Evolutionary conservation across 768 basidiomycete species (phyloP).

Genomic region (Naganishia friedmannii): DNA sequence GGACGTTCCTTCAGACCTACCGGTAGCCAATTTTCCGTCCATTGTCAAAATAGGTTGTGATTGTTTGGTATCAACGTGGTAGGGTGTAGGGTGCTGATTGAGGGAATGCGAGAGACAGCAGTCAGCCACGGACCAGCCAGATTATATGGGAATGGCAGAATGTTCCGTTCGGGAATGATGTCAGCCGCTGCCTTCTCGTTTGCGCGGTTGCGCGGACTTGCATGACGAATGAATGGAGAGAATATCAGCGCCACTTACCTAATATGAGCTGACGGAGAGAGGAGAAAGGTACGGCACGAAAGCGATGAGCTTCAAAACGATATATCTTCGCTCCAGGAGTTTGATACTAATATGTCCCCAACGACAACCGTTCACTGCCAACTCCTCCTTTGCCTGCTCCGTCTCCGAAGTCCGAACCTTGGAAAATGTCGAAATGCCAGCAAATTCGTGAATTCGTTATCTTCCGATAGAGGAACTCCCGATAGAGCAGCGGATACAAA

Average conservation of each 20-base stretch:
- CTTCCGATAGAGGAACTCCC: slow-evolving; percentile 10
- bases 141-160: background rate
- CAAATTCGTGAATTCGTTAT: slow-evolving; percentile 22
- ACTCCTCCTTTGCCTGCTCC: background rate
- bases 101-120: background rate
- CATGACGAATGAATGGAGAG: background rate
- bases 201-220: background rate
- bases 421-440: slow-evolving; percentile 7
- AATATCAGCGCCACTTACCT: slow-evolving; percentile 1
- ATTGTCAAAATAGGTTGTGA: slow-evolving; percentile 33
- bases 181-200: background rate
- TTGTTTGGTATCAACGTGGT: background rate
- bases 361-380: background rate
- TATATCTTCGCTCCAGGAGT: background rate
- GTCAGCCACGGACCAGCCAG: background rate
- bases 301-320: no score
- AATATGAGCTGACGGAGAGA: background rate
- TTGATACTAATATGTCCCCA: background rate
- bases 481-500: background rate
- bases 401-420: slow-evolving; percentile 14
- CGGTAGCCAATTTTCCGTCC: slow-evolving; percentile 45
- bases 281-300: background rate
- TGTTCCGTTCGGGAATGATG: background rate
- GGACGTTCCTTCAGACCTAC: slow-evolving; percentile 35
- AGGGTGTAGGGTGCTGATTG: background rate